Percentiles rank a stretch among this genome's conserved stretches.
Evolutionary conservation across 306 rosid species (phyloP).

Genomic region (Delonix regia): DNA sequence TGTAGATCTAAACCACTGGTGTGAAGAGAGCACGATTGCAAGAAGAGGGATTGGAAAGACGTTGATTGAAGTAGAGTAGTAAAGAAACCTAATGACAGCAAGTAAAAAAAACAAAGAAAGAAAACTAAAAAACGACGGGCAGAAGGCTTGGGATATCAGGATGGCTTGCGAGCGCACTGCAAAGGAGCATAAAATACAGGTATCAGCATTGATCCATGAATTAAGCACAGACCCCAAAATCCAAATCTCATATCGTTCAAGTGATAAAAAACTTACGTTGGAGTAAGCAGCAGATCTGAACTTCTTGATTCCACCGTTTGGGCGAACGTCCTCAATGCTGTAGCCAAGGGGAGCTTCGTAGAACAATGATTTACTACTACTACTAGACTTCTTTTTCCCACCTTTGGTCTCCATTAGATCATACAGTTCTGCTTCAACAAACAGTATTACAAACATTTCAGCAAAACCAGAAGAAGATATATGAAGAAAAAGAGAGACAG

Average conservation of each 20-base stretch:
- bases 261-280: slow-evolving; percentile 53
- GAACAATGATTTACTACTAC: slow-evolving; percentile 65
- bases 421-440: slow-evolving; percentile 49
- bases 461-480: neutral
- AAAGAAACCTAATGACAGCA: slow-evolving; percentile 31
- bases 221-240: neutral
- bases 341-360: slow-evolving; percentile 93
- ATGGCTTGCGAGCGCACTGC: slow-evolving; percentile 94
- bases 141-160: slow-evolving; percentile 55
- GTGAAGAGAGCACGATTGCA: slow-evolving; percentile 37
- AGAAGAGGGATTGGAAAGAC: slow-evolving; percentile 56
- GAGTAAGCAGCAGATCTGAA: slow-evolving; percentile 94
- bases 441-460: neutral
- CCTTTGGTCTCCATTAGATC: slow-evolving; percentile 84
- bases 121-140: slow-evolving; percentile 23
- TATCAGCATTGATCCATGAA: neutral
- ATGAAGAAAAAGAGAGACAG: neutral
- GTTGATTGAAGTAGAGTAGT: slow-evolving; percentile 49
- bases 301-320: slow-evolving; percentile 85
- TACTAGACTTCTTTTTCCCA: slow-evolving; percentile 79
- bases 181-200: neutral
- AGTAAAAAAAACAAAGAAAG: slow-evolving; percentile 22
- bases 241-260: neutral
- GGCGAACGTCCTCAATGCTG: slow-evolving; percentile 87
- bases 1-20: slow-evolving; percentile 12